A percentile compares a stretch with the other conserved stretches of the same genome.
Conservation (phyloP, 169 alveolate species). For the Plasmodium fragile region DNA sequence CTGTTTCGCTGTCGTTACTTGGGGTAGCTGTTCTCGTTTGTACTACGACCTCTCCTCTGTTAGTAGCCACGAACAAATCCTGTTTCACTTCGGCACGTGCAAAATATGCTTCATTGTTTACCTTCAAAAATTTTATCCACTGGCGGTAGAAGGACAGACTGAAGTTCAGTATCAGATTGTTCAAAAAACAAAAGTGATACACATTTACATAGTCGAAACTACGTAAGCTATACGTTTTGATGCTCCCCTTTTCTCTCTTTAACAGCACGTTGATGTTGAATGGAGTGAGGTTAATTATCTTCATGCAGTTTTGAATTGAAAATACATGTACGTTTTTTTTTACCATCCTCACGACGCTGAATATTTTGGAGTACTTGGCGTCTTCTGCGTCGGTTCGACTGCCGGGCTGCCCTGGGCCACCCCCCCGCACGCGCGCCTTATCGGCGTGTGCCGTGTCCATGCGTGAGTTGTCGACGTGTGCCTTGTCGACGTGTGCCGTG, state of each 20-base stretch:
- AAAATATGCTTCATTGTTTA: conserved; percentile 41
- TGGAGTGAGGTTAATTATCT: conserved; percentile 32
- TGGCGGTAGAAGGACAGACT: conserved; percentile 21
- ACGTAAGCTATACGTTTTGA: conserved; percentile 29
- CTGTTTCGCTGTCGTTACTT: background rate
- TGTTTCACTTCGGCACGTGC: background rate
- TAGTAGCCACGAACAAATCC: background rate
- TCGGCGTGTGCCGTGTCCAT: background rate
- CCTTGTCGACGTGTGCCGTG: background rate
- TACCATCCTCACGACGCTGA: background rate
- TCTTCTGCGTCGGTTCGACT: background rate
- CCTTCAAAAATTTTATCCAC: conserved; percentile 20
- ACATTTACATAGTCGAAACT: conserved; percentile 39
- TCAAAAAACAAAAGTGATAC: conserved; percentile 40
- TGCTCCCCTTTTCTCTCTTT: conserved; percentile 64
- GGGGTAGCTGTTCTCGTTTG: background rate
- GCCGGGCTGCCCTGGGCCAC: background rate
- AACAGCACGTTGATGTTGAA: conserved; percentile 28
- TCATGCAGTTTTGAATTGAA: conserved; percentile 18
- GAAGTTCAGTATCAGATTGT: conserved; percentile 42
- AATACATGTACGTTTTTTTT: conserved; percentile 16
- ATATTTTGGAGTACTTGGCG: conserved; percentile 17
- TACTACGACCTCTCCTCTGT: background rate
- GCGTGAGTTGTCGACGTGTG: too few species aligned
- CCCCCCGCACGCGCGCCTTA: background rate